Evolutionary conservation across 2,329 filamentous ascomycete species (phyloP).

Genomic region (Fusarium sp.): DNA sequence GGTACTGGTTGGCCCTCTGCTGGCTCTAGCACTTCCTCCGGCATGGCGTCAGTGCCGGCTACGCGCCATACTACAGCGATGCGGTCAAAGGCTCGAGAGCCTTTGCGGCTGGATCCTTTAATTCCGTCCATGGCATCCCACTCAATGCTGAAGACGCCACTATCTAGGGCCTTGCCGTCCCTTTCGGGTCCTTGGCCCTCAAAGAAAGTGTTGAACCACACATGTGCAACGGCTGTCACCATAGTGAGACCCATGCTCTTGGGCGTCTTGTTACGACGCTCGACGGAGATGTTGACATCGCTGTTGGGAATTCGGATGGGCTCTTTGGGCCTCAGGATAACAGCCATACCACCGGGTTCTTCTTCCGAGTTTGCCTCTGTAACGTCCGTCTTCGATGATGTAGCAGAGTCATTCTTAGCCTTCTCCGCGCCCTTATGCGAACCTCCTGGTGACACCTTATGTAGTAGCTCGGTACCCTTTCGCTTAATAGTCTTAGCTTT

Average conservation of each 20-base stretch:
- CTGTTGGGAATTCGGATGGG: constrained; percentile 81
- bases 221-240: constrained; percentile 92
- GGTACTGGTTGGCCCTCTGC: constrained; percentile 75
- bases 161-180: constrained; percentile 73
- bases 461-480: constrained; percentile 53
- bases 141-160: constrained; percentile 71
- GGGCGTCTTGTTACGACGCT: constrained; percentile 83
- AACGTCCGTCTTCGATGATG: constrained; percentile 36
- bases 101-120: constrained; percentile 88
- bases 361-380: constrained; percentile 51
- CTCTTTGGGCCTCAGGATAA: constrained; percentile 80
- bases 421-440: constrained; percentile 40
- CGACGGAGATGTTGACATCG: constrained; percentile 91
- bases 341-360: constrained; percentile 75
- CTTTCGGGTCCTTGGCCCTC: constrained; percentile 83
- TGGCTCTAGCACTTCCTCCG: constrained; percentile 69
- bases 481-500: constrained; percentile 46
- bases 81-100: constrained; percentile 82
- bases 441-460: constrained; percentile 47
- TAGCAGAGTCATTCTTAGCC: constrained; percentile 39
- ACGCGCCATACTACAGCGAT: constrained; percentile 87
- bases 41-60: constrained; percentile 47
- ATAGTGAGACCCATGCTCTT: constrained; percentile 86
- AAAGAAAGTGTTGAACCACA: constrained; percentile 97
- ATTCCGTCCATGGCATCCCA: constrained; percentile 89